Percentiles rank a stretch among this genome's conserved stretches.
Conservation (phyloP, 169 alveolate species). For the Perkinsus marinus region DNA sequence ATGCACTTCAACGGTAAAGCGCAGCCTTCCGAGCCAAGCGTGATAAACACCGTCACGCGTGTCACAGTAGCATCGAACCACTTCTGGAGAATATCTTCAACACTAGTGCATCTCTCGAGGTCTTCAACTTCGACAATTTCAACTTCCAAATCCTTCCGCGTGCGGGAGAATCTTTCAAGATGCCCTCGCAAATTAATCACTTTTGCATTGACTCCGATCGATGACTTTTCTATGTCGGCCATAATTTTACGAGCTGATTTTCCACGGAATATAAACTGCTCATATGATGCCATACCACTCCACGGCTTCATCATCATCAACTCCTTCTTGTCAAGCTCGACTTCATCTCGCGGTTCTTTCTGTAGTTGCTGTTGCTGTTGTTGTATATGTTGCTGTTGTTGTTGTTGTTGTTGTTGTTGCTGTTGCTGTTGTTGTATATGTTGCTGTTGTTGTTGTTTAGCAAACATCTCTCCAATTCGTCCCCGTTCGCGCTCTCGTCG, state of each 20-base stretch:
- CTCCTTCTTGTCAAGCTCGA: neutral
- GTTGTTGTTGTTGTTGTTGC: neutral
- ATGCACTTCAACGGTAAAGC: neutral
- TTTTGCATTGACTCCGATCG: neutral
- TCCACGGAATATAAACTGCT: neutral
- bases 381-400: neutral
- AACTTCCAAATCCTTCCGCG: neutral
- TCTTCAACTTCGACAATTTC: neutral
- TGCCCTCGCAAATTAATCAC: neutral
- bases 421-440: neutral
- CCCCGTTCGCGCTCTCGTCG: neutral
- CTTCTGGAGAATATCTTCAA: neutral
- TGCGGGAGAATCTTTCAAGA: neutral
- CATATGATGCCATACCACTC: neutral
- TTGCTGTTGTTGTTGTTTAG: neutral
- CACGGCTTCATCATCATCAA: neutral
- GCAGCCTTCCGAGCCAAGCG: neutral
- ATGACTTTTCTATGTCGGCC: neutral
- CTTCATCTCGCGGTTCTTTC: neutral
- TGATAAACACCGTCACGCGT: neutral
- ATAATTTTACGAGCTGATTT: neutral
- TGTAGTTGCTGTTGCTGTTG: neutral
- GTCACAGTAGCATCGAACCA: neutral
- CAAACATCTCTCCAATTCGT: neutral
- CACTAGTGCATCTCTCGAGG: neutral